Conservation (phyloP, 768 basidiomycete genomes). For the Kwoniella botswanensis region DNA sequence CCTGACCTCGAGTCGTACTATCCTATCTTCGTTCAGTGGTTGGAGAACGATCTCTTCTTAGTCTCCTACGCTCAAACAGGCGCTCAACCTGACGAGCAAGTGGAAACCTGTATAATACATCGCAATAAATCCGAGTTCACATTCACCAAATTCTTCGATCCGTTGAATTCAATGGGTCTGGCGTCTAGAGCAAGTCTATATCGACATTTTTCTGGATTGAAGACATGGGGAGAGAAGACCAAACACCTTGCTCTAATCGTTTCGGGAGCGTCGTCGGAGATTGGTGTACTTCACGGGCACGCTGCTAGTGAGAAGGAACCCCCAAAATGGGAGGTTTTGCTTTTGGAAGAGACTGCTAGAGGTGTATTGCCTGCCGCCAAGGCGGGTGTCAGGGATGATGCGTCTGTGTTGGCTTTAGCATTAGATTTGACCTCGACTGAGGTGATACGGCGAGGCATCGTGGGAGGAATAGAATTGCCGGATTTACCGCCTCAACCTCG, state of each 20-base stretch:
- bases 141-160: constrained; percentile 56
- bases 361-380: constrained; percentile 55
- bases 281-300: constrained; percentile 53
- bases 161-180: constrained; percentile 55
- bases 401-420: constrained; percentile 56
- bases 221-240: constrained; percentile 54
- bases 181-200: constrained; percentile 47
- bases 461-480: constrained; percentile 53
- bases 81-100: constrained; percentile 49
- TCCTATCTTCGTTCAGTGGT: constrained; percentile 57
- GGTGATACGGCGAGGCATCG: constrained; percentile 50
- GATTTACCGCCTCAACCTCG: constrained; percentile 54
- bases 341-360: constrained; percentile 57
- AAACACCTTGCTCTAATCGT: constrained; percentile 57
- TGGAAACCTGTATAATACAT: constrained; percentile 55
- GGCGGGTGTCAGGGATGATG: constrained; percentile 51
- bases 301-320: constrained; percentile 25
- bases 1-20: constrained; percentile 27
- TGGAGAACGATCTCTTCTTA: constrained; percentile 61
- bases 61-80: constrained; percentile 51
- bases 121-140: constrained; percentile 48
- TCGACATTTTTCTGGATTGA: constrained; percentile 48
- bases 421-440: constrained; percentile 56
- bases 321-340: constrained; percentile 51
- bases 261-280: constrained; percentile 55